A percentile compares a stretch with the other conserved stretches of the same genome.
These are phyloP conservation scores for Penicillium sp. DNA, from an alignment of 2,329 filamentous ascomycete species.

Conservation along the genomic window DNA sequence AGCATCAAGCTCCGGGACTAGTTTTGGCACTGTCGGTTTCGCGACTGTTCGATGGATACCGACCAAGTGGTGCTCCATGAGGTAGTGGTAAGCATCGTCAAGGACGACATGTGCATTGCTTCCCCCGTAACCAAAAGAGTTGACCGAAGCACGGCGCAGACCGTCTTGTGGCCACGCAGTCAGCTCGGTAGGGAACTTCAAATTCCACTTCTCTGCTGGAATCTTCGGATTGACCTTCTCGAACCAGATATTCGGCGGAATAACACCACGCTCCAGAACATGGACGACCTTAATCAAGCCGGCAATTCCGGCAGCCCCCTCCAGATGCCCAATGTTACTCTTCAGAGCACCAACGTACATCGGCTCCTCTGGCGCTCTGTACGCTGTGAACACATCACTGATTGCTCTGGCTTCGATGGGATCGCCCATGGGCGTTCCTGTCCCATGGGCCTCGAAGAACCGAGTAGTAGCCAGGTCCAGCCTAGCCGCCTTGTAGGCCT, in stretches of 20 bases:
- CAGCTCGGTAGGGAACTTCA: too few relatives aligned
- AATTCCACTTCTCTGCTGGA: too few relatives aligned
- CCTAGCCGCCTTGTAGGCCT: constrained; percentile 1
- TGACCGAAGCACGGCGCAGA: constrained; percentile 1
- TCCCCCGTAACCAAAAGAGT: constrained; percentile 8
- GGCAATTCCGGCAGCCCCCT: constrained; percentile 19
- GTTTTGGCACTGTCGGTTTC: too few relatives aligned
- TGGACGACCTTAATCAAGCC: background rate
- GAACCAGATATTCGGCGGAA: too few relatives aligned
- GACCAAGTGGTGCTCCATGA: too few relatives aligned
- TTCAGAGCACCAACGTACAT: constrained; percentile 18
- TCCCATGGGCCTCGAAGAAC: constrained; percentile 8
- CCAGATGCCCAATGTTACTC: constrained; percentile 25
- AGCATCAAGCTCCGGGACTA: too few relatives aligned
- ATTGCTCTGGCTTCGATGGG: constrained; percentile 1
- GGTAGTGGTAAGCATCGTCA: background rate
- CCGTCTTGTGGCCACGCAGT: too few relatives aligned
- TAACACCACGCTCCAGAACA: too few relatives aligned
- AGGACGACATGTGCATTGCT: constrained; percentile 3
- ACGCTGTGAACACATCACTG: background rate
- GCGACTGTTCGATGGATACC: too few relatives aligned
- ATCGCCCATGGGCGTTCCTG: constrained; percentile 7
- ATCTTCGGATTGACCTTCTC: too few relatives aligned
- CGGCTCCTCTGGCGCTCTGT: background rate
- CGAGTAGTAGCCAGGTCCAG: constrained; percentile 1